Evolutionary conservation across 73 alveolate species (phyloP).

Genomic region (Tetrahymena borealis): DNA sequence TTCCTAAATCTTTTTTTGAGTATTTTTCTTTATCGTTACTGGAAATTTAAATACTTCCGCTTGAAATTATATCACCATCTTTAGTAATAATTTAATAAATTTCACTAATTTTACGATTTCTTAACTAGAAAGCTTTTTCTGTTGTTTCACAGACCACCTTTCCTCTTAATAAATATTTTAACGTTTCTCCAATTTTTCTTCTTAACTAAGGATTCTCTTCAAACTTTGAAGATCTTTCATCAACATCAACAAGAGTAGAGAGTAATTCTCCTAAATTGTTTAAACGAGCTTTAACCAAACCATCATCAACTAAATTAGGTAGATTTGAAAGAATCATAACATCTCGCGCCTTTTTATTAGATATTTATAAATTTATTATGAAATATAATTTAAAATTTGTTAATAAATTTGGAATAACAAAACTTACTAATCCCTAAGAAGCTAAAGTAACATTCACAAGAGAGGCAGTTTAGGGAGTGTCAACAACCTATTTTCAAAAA

Average conservation of each 20-base stretch:
- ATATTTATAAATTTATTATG: too few relatives aligned
- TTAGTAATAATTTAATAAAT: not conserved
- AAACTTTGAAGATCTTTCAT: not conserved
- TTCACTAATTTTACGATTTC: not conserved
- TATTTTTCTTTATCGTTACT: not conserved
- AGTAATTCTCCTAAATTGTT: not conserved
- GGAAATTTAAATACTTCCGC: not conserved
- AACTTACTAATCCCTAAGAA: not conserved
- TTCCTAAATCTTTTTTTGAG: not conserved
- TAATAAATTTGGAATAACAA: not conserved
- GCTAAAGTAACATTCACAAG: not conserved
- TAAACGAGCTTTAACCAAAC: not conserved
- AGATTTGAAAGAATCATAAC: not conserved
- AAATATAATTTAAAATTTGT: not conserved
- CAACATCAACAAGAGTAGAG: not conserved
- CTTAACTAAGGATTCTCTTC: not conserved
- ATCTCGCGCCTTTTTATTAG: not conserved
- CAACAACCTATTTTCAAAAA: not conserved
- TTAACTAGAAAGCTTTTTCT: not conserved
- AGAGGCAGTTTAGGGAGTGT: not conserved
- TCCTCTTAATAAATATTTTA: not conserved
- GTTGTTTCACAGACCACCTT: not conserved
- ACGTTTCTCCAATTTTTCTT: not conserved
- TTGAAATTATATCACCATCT: not conserved
- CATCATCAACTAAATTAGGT: not conserved